Conservation (phyloP, 2,329 filamentous ascomycete genomes). For the Stagonosporopsis chrysanthemi region DNA sequence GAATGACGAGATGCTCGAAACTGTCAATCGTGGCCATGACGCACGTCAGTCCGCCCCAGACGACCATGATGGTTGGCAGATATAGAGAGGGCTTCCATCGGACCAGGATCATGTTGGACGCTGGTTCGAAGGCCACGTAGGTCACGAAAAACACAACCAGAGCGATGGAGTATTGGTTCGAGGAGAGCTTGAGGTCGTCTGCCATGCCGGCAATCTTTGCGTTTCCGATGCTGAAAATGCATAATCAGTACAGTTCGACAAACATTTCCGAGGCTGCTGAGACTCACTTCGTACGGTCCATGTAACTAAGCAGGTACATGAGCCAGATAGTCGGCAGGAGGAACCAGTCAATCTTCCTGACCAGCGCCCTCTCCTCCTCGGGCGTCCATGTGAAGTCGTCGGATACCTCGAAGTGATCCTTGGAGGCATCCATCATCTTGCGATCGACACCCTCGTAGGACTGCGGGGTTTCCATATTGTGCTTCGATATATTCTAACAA, state of each 20-base stretch:
- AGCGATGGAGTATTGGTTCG: slow-evolving; percentile 59
- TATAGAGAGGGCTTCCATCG: slow-evolving; percentile 60
- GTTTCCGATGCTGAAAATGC: slow-evolving; percentile 53
- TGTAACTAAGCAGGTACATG: slow-evolving; percentile 59
- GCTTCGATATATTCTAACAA: not conserved
- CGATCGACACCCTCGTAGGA: slow-evolving; percentile 30
- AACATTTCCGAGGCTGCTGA: not conserved
- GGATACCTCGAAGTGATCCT: slow-evolving; percentile 53
- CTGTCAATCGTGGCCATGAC: slow-evolving; percentile 59
- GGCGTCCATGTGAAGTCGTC: slow-evolving; percentile 56
- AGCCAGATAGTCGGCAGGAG: slow-evolving; percentile 59
- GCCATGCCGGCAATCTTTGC: slow-evolving; percentile 62
- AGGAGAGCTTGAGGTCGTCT: slow-evolving; percentile 55
- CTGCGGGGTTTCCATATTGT: slow-evolving; percentile 30
- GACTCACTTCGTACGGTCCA: slow-evolving; percentile 52
- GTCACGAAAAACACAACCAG: slow-evolving; percentile 62
- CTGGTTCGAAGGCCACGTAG: slow-evolving; percentile 63
- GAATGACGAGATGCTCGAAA: slow-evolving; percentile 58
- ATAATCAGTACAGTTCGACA: not conserved
- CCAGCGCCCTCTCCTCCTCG: slow-evolving; percentile 57
- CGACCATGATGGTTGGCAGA: slow-evolving; percentile 59
- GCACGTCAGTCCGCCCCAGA: slow-evolving; percentile 61
- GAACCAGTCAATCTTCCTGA: slow-evolving; percentile 58
- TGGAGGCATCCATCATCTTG: slow-evolving; percentile 49
- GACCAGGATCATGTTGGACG: slow-evolving; percentile 62